A percentile compares a stretch with the other conserved stretches of the same genome.
phyloP scores from a whole-genome alignment of 2,329 filamentous ascomycete species.

The Trichoderma sp. region DNA sequence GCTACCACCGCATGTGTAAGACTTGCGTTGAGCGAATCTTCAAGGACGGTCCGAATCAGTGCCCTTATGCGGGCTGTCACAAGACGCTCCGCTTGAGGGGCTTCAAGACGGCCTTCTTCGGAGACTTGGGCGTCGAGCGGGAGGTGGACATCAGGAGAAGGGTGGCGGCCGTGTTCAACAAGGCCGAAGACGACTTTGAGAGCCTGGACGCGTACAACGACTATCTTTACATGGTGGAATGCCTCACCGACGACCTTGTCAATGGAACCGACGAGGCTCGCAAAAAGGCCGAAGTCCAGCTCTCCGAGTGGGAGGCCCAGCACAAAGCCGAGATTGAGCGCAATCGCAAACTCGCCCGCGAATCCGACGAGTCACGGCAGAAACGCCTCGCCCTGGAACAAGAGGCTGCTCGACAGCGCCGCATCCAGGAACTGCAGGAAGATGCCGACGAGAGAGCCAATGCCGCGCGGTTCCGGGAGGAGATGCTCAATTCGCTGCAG shows the following conservation, averaged over 20 bases:
- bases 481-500: constrained; percentile 69
- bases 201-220: constrained; percentile 82
- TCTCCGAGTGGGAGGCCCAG: constrained; percentile 65
- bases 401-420: constrained; percentile 59
- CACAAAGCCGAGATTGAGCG: constrained; percentile 68
- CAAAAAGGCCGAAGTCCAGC: constrained; percentile 43
- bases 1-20: constrained; percentile 98
- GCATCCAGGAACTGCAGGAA: constrained; percentile 63
- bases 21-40: constrained; percentile 95
- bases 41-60: constrained; percentile 84
- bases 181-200: constrained; percentile 87
- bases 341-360: constrained; percentile 54
- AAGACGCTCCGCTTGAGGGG: constrained; percentile 80
- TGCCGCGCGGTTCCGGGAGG: constrained; percentile 61
- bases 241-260: constrained; percentile 85
- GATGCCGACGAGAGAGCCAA: constrained; percentile 68
- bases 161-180: constrained; percentile 81
- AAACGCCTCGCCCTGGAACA: constrained; percentile 61
- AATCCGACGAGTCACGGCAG: constrained; percentile 54
- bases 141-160: constrained; percentile 88
- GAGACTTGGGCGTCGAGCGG: constrained; percentile 80
- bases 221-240: constrained; percentile 90
- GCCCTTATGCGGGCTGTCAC: constrained; percentile 84
- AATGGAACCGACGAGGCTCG: constrained; percentile 65
- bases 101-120: constrained; percentile 87